Evolutionary conservation across 177 flowering plant genomes (phyloP), one percentile per base, ranked within the genome.

Genomic region (Vitis hybrid): DNA sequence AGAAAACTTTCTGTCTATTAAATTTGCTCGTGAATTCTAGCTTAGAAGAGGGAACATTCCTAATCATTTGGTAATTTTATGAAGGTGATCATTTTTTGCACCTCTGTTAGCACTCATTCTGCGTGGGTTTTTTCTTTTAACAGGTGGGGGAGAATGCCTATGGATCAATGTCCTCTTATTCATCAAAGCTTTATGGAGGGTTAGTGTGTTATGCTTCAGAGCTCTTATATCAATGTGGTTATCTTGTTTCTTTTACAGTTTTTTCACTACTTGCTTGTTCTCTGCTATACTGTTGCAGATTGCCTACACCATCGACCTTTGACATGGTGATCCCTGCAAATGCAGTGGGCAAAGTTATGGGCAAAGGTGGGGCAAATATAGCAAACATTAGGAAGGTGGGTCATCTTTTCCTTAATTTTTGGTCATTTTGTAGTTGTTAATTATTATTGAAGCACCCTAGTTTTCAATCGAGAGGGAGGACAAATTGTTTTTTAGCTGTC

Each of bases 271-370:
- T 4, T 61, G 27, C 48, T 69, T 13, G 52, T 0, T 58, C 12
- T 52, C 1, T 46, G 19, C 35, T 3, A n/a, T 69, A 27, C 40
- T 52, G 64, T 14, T 74, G 72, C 84, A 90, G 97, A 52, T 79
- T 87, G 82, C 76, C 89, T 52, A 72, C 85, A 12, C 81, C 91
- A 24, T 82, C 97, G 16, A 64, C 84, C 19, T 69, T 85, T 70
- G 99, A 95, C 79, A 84, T 95, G 77, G 56, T 88, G 73, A 78
- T 95, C 63, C 98, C 99, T 78, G 86, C 86, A 69, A 82, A 87
- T 83, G 97, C 98, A 58, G 86, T 91, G n/a, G 90, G 96, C 56
- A 95, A 88, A 82, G 98, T 95, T 68, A 74, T 95, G 72, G 99
- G 99, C n/a, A 95, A 85, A 83, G 90, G 91, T 67, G 98, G 99